Evolutionary conservation across 208 protist genomes (phyloP).

Genomic region (Crithidia bombi): DNA sequence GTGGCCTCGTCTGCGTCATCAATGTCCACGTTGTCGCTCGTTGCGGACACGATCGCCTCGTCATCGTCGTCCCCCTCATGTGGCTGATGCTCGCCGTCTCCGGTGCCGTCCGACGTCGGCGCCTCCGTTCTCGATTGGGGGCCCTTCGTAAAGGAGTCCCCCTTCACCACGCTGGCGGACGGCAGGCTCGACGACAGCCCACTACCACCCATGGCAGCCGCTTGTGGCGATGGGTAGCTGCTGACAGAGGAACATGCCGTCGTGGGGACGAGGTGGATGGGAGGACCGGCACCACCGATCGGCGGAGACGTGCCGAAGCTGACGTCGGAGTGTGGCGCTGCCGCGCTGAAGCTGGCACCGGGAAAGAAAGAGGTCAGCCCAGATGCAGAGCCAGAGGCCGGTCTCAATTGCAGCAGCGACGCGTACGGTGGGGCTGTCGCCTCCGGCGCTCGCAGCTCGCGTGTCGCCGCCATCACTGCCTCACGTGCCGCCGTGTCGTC

Average conservation of each 20-base stretch:
- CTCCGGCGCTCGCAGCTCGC: conserved; percentile 16
- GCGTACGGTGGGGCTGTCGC: conserved; percentile 2
- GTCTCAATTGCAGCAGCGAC: conserved; percentile 10
- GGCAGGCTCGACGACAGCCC: conserved; percentile 3
- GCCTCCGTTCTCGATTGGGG: background rate
- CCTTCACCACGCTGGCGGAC: background rate
- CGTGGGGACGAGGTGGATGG: background rate
- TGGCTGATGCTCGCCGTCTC: background rate
- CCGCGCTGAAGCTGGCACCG: conserved; percentile 7
- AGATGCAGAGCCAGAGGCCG: background rate
- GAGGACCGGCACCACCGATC: background rate
- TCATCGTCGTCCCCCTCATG: conserved; percentile 1
- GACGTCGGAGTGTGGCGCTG: background rate
- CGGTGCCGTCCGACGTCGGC: background rate
- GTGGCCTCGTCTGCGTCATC: conserved; percentile 14
- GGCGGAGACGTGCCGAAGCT: conserved; percentile 3
- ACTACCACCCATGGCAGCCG: background rate
- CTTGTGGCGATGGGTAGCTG: background rate
- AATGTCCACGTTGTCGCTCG: conserved; percentile 7
- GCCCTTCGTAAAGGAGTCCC: background rate
- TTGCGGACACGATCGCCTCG: conserved; percentile 7
- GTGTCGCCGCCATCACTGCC: conserved; percentile 28
- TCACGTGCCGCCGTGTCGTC: conserved; percentile 26
- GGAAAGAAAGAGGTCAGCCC: background rate
- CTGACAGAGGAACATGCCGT: background rate